These are phyloP conservation scores for Penicillium oxalicum DNA, from an alignment of 2,329 filamentous ascomycete genomes.

Conservation along the genomic window DNA sequence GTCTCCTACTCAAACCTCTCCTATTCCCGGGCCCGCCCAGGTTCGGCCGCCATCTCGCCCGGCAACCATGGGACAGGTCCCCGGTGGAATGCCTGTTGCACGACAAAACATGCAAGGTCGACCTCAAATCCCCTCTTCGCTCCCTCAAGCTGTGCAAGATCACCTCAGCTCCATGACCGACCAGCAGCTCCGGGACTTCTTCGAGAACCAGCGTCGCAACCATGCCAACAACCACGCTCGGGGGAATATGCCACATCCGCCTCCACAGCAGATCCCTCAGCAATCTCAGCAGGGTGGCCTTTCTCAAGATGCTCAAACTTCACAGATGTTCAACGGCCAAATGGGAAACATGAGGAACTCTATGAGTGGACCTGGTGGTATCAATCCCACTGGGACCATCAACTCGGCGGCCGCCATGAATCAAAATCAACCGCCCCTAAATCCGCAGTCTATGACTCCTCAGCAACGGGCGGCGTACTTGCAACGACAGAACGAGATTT, in stretches of 20 bases:
- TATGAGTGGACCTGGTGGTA: constrained; percentile 13
- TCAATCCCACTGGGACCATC: constrained; percentile 28
- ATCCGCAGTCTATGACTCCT: constrained; percentile 25
- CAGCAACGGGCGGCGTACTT: constrained; percentile 29
- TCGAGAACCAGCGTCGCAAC: constrained; percentile 32
- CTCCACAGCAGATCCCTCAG: constrained; percentile 19
- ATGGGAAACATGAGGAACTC: constrained; percentile 31
- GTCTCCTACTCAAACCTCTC: constrained; percentile 35
- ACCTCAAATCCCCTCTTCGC: constrained; percentile 28
- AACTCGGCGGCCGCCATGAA: constrained; percentile 18
- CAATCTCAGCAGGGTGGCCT: constrained; percentile 22
- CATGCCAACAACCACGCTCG: constrained; percentile 29
- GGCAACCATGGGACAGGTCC: constrained; percentile 29
- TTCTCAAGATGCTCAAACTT: constrained; percentile 30
- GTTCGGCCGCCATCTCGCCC: constrained; percentile 30
- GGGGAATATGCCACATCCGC: constrained; percentile 13
- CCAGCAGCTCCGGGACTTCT: constrained; percentile 30
- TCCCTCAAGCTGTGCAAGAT: constrained; percentile 33
- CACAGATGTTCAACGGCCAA: constrained; percentile 28
- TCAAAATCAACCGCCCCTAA: constrained; percentile 28
- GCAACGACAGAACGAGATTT: constrained; percentile 28
- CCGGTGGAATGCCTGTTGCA: constrained; percentile 22
- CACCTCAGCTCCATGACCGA: constrained; percentile 32
- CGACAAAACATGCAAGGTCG: constrained; percentile 31
- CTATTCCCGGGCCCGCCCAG: constrained; percentile 29